phyloP scores from a whole-genome alignment of 164 flowering plant species.

The Amborella trichopoda region DNA sequence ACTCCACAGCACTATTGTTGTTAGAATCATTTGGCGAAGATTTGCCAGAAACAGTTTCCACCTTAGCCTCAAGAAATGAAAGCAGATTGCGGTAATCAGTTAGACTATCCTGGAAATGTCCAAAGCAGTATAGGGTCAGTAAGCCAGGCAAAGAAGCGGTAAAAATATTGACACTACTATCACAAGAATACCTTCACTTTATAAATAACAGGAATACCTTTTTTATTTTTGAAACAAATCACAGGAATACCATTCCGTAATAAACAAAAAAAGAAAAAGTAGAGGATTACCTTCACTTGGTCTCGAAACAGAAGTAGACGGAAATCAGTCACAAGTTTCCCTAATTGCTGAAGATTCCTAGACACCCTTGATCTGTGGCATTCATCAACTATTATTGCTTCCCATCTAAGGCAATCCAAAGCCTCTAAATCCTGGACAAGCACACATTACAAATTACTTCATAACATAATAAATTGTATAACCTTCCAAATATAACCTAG shows the following conservation, averaged over 20 bases:
- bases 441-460: conserved; percentile 1
- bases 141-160: neutral
- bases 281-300: conserved; percentile 35
- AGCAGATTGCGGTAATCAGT: conserved; percentile 33
- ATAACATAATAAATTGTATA: neutral
- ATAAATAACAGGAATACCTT: too few species aligned
- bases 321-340: conserved; percentile 22
- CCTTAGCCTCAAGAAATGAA: conserved; percentile 33
- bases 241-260: too few species aligned
- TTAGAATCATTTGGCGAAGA: conserved; percentile 10
- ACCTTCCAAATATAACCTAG: too few species aligned
- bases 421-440: conserved; percentile 48
- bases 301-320: conserved; percentile 42
- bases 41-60: conserved; percentile 4
- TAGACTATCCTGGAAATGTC: conserved; percentile 36
- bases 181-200: too few species aligned
- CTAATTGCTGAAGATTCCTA: conserved; percentile 27
- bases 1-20: conserved; percentile 10
- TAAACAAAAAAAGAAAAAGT: conserved; percentile 2
- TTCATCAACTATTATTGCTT: conserved; percentile 50
- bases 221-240: too few species aligned
- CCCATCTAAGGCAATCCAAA: conserved; percentile 43
- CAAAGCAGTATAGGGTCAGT: conserved; percentile 1
- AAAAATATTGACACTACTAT: too few species aligned
- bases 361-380: conserved; percentile 28